These are phyloP conservation scores for Elsinoe perseae DNA, from an alignment of 2,329 filamentous ascomycete genomes.

Conservation along the genomic window DNA sequence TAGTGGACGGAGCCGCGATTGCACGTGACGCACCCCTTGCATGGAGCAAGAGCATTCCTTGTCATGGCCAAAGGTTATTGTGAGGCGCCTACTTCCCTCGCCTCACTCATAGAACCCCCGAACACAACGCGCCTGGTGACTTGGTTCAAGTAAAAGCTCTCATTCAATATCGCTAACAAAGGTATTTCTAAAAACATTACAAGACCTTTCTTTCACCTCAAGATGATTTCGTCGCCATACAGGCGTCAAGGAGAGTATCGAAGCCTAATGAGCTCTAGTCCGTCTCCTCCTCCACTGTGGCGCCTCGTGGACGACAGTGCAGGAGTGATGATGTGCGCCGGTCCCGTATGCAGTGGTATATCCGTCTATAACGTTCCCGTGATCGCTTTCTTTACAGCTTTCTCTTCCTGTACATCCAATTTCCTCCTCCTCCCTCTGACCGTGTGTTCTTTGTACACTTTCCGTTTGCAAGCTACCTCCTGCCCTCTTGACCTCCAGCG, in stretches of 20 bases:
- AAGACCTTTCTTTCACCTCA: background rate
- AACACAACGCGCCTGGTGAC: no score
- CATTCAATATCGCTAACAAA: background rate
- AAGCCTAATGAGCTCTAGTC: background rate
- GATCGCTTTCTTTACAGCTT: background rate
- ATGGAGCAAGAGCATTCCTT: background rate
- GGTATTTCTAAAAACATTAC: background rate
- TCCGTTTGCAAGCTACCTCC: no score
- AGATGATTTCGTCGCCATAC: background rate
- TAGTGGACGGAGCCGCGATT: background rate
- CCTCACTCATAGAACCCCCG: no score
- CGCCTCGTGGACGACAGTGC: background rate
- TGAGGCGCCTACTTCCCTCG: no score
- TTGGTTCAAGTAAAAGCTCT: no score
- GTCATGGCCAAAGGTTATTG: no score
- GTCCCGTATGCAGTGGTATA: conserved; percentile 4
- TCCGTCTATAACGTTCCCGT: background rate
- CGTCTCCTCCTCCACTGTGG: background rate
- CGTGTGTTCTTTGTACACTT: background rate
- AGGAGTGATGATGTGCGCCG: background rate
- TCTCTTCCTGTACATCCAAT: background rate
- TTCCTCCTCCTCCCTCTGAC: background rate
- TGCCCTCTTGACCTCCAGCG: background rate
- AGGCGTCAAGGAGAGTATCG: conserved; percentile 1
- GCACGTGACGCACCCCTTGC: no score